Conservation (phyloP, 208 protist species). For the Trypanosoma lewisi region DNA sequence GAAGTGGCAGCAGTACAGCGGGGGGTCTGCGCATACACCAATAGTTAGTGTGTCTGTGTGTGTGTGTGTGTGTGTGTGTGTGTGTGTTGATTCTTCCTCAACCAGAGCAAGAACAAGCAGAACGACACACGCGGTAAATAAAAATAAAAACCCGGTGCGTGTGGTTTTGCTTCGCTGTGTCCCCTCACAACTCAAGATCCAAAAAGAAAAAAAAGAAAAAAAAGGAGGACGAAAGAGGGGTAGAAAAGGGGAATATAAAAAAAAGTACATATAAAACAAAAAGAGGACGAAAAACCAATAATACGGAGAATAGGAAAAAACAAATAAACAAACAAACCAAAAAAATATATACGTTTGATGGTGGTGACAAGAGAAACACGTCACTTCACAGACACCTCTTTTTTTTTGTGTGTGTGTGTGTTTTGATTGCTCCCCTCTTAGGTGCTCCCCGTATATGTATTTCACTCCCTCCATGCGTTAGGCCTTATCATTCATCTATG, state of each 20-base stretch:
- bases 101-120: background rate
- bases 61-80: too few relatives aligned
- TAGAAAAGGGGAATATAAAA: background rate
- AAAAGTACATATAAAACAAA: background rate
- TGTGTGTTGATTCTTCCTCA: background rate
- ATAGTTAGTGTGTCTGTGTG: too few relatives aligned
- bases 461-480: background rate
- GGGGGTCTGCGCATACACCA: background rate
- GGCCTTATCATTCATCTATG: conserved; percentile 1
- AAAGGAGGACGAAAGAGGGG: background rate
- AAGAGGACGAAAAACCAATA: background rate
- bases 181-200: too few relatives aligned
- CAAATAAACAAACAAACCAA: background rate
- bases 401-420: background rate
- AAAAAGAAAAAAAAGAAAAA: background rate
- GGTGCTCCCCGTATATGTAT: background rate
- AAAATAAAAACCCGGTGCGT: too few relatives aligned
- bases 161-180: too few relatives aligned
- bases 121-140: too few relatives aligned
- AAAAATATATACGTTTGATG: background rate
- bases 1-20: background rate
- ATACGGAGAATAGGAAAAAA: background rate
- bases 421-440: background rate
- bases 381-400: background rate
- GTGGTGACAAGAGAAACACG: too few relatives aligned